Percentiles rank a stretch among this genome's conserved stretches.
Conservation (phyloP, 768 basidiomycete genomes). For the Pholiota molesta region DNA sequence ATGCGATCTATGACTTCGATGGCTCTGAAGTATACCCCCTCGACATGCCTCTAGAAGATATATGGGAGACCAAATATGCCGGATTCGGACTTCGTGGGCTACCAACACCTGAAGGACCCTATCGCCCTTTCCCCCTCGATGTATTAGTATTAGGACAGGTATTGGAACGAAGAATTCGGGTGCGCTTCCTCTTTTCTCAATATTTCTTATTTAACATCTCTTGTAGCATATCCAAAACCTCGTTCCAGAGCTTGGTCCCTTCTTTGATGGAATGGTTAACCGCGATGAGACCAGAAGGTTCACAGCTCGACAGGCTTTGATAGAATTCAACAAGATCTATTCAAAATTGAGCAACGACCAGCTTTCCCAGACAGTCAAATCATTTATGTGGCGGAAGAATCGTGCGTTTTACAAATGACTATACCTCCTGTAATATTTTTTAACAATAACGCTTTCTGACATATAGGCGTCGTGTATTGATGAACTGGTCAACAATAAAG, state of each 20-base stretch:
- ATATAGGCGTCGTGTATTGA: too few relatives aligned
- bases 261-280: conserved; percentile 16
- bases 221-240: neutral
- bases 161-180: conserved; percentile 11
- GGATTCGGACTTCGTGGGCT: neutral
- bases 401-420: too few relatives aligned
- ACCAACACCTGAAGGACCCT: neutral
- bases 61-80: neutral
- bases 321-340: conserved; percentile 1
- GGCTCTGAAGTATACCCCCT: conserved; percentile 10
- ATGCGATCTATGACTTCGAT: conserved; percentile 20
- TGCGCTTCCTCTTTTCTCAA: conserved; percentile 1
- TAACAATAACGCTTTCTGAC: too few relatives aligned
- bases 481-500: too few relatives aligned
- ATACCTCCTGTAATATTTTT: too few relatives aligned
- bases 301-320: conserved; percentile 7
- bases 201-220: neutral
- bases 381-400: neutral
- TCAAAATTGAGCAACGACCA: neutral
- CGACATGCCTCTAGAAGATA: conserved; percentile 1
- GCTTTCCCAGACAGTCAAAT: neutral
- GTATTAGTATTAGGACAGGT: neutral
- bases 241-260: conserved; percentile 6
- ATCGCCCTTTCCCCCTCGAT: conserved; percentile 16
- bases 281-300: neutral